phyloP scores from a whole-genome alignment of 495 filamentous ascomycete genomes.

The Penicillium cinerascens region DNA sequence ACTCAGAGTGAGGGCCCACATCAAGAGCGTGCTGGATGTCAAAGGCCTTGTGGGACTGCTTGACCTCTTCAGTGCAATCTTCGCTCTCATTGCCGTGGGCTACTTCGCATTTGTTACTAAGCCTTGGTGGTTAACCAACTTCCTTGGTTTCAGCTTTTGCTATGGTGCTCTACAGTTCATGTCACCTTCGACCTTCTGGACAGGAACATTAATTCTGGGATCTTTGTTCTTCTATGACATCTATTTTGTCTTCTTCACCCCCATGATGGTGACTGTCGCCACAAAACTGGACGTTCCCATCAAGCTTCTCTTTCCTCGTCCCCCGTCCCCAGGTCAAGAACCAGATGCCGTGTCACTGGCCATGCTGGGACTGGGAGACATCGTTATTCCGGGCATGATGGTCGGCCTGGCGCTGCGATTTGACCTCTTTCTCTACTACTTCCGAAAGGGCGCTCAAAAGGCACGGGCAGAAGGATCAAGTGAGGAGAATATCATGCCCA shows the following conservation, averaged over 20 bases:
- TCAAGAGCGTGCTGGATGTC: slow-evolving; percentile 41
- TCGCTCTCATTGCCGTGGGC: slow-evolving; percentile 55
- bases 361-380: slow-evolving; percentile 91
- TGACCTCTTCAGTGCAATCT: slow-evolving; percentile 56
- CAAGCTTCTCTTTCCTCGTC: slow-evolving; percentile 82
- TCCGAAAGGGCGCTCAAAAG: slow-evolving; percentile 49
- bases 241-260: slow-evolving; percentile 95
- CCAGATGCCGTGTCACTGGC: slow-evolving; percentile 50
- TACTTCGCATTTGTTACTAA: slow-evolving; percentile 71
- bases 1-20: slow-evolving; percentile 42
- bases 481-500: slow-evolving; percentile 45
- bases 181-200: slow-evolving; percentile 86
- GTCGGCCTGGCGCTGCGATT: slow-evolving; percentile 84
- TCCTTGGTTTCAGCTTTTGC: slow-evolving; percentile 81
- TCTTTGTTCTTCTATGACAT: slow-evolving; percentile 94
- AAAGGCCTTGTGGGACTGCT: slow-evolving; percentile 48
- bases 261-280: slow-evolving; percentile 94
- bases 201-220: slow-evolving; percentile 70
- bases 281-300: slow-evolving; percentile 88
- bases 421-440: slow-evolving; percentile 81
- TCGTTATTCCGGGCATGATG: slow-evolving; percentile 92
- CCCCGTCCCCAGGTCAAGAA: slow-evolving; percentile 39
- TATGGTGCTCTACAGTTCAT: slow-evolving; percentile 79
- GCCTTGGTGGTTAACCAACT: slow-evolving; percentile 79
- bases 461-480: slow-evolving; percentile 34